These are phyloP conservation scores for Kazachstania martiniae DNA, from an alignment of 805 yeast species.

Conservation along the genomic window DNA sequence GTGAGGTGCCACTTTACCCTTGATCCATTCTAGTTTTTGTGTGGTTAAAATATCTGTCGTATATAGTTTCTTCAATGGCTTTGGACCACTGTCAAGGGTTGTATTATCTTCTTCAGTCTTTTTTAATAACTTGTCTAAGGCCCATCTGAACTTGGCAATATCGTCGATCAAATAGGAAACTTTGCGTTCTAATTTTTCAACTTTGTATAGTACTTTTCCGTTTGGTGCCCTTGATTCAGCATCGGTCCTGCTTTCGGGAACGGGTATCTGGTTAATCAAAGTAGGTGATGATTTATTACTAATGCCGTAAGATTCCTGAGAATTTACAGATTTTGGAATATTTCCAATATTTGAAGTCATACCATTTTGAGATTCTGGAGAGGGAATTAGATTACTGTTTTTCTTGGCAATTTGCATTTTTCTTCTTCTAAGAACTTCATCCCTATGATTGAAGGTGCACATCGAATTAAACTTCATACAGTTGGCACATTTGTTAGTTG, in stretches of 20 bases:
- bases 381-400: neutral
- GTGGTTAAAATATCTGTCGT: constrained; percentile 14
- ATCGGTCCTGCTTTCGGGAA: no score
- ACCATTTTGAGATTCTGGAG: neutral
- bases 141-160: constrained; percentile 15
- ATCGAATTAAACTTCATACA: constrained; percentile 17
- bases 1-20: constrained; percentile 6
- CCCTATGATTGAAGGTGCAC: constrained; percentile 20
- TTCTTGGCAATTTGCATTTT: neutral
- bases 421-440: constrained; percentile 3
- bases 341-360: no score
- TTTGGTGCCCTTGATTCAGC: no score
- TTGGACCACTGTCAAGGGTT: neutral
- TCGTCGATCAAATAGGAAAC: constrained; percentile 15
- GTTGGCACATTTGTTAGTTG: constrained; percentile 18
- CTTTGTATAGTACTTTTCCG: constrained; percentile 1
- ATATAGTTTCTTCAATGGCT: constrained; percentile 8
- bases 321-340: no score
- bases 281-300: no score
- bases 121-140: constrained; percentile 9
- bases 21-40: constrained; percentile 16
- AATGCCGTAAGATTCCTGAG: no score
- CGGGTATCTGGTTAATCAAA: no score
- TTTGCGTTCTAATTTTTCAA: constrained; percentile 16
- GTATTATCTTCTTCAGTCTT: constrained; percentile 2